These are phyloP conservation scores for Nymphaea thermarum DNA, from an alignment of 164 flowering plant species.

Conservation along the genomic window DNA sequence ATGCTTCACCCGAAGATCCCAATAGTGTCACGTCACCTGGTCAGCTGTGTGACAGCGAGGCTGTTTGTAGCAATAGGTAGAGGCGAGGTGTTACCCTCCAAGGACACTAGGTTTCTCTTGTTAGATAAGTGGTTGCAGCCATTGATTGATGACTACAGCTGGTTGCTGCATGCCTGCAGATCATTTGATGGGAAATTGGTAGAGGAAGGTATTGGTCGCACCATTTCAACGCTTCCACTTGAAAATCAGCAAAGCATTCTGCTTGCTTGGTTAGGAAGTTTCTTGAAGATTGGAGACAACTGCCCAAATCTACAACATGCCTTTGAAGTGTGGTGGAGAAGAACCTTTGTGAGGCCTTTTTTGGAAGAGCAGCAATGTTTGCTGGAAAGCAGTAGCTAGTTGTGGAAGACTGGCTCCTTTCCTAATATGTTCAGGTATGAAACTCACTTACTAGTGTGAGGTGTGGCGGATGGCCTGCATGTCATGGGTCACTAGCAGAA, in stretches of 20 bases:
- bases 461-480: no score
- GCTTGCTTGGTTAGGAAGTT: constrained; percentile 78
- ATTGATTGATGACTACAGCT: constrained; percentile 74
- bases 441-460: no score
- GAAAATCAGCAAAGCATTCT: constrained; percentile 86
- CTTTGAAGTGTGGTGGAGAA: constrained; percentile 99
- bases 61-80: constrained; percentile 83
- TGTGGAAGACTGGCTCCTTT: not conserved
- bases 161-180: constrained; percentile 78
- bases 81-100: constrained; percentile 76
- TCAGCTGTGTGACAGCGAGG: constrained; percentile 76
- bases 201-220: constrained; percentile 95
- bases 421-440: not conserved
- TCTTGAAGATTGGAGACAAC: constrained; percentile 70
- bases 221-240: constrained; percentile 82
- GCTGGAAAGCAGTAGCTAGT: not conserved
- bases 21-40: constrained; percentile 52
- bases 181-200: constrained; percentile 80
- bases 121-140: constrained; percentile 90
- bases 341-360: constrained; percentile 71
- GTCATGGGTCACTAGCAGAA: no score
- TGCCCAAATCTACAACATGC: constrained; percentile 97
- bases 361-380: constrained; percentile 15
- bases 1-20: constrained; percentile 53
- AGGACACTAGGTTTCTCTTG: constrained; percentile 61